A percentile compares a stretch with the other conserved stretches of the same genome.
Evolutionary conservation across 1,139 yeast species (phyloP).

Genomic region (Hansenula anomala): DNA sequence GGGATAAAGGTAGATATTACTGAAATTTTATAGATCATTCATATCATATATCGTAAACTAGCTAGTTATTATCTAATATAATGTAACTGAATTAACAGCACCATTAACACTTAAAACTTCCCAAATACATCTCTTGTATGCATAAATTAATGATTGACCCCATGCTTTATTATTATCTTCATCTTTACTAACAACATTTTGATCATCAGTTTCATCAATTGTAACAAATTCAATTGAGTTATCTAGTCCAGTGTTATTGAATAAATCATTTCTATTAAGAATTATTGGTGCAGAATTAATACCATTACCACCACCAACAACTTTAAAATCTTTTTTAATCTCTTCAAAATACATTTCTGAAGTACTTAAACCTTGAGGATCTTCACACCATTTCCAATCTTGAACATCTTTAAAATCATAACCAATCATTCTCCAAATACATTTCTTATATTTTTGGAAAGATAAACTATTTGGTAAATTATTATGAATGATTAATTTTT

Average conservation of each 20-base stretch:
- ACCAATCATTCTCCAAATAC: constrained; percentile 6
- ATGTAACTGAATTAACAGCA: constrained; percentile 31
- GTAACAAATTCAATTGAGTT: constrained; percentile 13
- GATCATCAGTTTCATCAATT: constrained; percentile 3
- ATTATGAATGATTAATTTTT: constrained; percentile 44
- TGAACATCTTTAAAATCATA: background rate
- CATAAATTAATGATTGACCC: constrained; percentile 51
- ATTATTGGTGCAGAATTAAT: constrained; percentile 29
- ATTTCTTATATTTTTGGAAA: constrained; percentile 43
- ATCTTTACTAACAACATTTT: background rate
- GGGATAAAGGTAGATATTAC: constrained; percentile 46
- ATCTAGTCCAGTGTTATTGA: constrained; percentile 16
- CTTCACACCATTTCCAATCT: background rate
- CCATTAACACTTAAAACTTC: constrained; percentile 40
- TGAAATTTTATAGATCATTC: no score
- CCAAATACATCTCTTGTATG: constrained; percentile 42
- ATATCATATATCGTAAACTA: background rate
- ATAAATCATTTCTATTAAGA: constrained; percentile 37
- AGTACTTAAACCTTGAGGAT: background rate
- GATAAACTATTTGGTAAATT: constrained; percentile 45
- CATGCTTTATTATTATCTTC: background rate
- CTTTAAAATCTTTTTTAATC: no score
- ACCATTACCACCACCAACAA: background rate
- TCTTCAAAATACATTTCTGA: constrained; percentile 31
- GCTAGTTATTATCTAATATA: constrained; percentile 14